A percentile compares a stretch with the other conserved stretches of the same genome.
Conservation (phyloP, 331 rosid species). For the Rhamnella rubrinervis region DNA sequence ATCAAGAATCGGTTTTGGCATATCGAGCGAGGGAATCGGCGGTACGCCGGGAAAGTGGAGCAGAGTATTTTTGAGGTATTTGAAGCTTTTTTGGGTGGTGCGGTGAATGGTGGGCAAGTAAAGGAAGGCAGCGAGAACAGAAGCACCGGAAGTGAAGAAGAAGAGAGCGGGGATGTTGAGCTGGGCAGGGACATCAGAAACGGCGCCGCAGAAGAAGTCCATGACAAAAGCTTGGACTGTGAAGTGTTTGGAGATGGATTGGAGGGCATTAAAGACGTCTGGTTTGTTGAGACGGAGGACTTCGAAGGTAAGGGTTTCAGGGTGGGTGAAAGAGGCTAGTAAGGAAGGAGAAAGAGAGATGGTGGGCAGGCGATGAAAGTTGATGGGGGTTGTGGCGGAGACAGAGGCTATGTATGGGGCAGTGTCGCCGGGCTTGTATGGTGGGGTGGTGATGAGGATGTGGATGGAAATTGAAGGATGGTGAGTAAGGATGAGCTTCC, state of each 20-base stretch:
- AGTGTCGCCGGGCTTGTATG: constrained; percentile 28
- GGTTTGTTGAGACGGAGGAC: constrained; percentile 35
- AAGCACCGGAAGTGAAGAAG: constrained; percentile 22
- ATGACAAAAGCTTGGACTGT: constrained; percentile 31
- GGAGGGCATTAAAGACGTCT: constrained; percentile 31
- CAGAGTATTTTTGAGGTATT: constrained; percentile 15
- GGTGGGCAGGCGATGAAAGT: constrained; percentile 38
- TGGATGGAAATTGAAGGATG: constrained; percentile 31
- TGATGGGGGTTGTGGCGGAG: constrained; percentile 33
- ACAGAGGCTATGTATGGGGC: constrained; percentile 30
- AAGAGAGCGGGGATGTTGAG: constrained; percentile 39
- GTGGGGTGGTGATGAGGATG: constrained; percentile 39
- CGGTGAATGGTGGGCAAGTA: constrained; percentile 18
- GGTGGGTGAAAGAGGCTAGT: constrained; percentile 16
- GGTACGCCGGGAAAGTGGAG: constrained; percentile 38
- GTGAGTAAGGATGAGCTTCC: constrained; percentile 34
- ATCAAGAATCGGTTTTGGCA: constrained; percentile 24
- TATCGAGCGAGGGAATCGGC: constrained; percentile 29
- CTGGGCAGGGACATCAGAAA: constrained; percentile 11
- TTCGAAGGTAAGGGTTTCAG: constrained; percentile 27
- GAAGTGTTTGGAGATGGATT: constrained; percentile 25
- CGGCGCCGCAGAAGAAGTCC: constrained; percentile 32
- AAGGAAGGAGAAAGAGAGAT: constrained; percentile 21
- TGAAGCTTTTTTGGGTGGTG: constrained; percentile 28
- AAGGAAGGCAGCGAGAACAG: constrained; percentile 5